Percentiles rank a stretch among this genome's conserved stretches.
Evolutionary conservation across 176 grass and related monocot genomes (phyloP).

Genomic region (Ampelocalamus luodianensis): DNA sequence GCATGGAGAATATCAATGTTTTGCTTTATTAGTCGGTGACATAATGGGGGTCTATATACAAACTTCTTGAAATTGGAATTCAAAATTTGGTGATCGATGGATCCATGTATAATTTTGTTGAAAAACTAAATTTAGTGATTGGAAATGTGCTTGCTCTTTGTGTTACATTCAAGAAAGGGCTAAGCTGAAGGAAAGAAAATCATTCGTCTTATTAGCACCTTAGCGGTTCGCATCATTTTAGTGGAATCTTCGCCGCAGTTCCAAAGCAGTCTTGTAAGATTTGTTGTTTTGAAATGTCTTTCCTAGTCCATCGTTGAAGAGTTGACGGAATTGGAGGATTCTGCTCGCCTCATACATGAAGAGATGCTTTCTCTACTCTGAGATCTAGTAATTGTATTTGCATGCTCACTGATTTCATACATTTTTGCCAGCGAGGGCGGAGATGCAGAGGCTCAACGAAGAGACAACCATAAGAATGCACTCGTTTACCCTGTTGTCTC

Average conservation of each 20-base stretch:
- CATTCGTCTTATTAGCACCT: not conserved
- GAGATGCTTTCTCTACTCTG: slow-evolving; percentile 59
- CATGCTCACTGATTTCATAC: not conserved
- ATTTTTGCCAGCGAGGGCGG: slow-evolving; percentile 41
- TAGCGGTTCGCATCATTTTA: not conserved
- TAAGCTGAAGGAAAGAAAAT: not conserved
- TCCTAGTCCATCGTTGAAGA: slow-evolving; percentile 48
- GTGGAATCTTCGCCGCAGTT: not conserved
- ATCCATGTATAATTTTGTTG: not conserved
- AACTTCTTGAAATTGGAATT: not conserved
- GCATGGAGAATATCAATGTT: not conserved
- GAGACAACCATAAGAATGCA: slow-evolving; percentile 52
- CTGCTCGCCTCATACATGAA: slow-evolving; percentile 54
- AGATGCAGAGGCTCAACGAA: slow-evolving; percentile 53
- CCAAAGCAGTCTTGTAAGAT: not conserved
- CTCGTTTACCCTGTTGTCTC: slow-evolving; percentile 51
- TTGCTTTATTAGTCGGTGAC: not conserved
- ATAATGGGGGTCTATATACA: not conserved
- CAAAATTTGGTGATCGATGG: not conserved
- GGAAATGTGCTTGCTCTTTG: not conserved
- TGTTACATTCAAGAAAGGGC: not conserved
- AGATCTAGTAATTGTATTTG: not conserved
- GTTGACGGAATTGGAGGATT: slow-evolving; percentile 62
- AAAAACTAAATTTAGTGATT: not conserved
- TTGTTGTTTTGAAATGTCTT: not conserved